phyloP scores from a whole-genome alignment of 2,329 filamentous ascomycete species.

The Scorias spongiosa region DNA sequence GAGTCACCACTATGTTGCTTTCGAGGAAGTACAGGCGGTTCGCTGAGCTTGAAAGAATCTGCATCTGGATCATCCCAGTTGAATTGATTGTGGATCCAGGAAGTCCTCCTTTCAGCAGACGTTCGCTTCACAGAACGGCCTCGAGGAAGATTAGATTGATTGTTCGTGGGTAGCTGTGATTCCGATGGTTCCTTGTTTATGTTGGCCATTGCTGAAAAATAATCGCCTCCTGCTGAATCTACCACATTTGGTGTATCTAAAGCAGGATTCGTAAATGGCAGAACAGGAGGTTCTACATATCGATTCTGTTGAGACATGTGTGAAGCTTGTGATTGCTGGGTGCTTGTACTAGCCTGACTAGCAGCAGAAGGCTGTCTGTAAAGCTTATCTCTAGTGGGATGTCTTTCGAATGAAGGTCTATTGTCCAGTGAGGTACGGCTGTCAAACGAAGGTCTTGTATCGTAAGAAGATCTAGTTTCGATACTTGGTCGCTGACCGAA shows the following conservation, averaged over 20 bases:
- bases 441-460: slow-evolving; percentile 18
- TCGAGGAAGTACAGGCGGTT: background rate
- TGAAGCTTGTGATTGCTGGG: slow-evolving; percentile 9
- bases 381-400: slow-evolving; percentile 5
- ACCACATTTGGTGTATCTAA: background rate
- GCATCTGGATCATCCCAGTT: slow-evolving; percentile 39
- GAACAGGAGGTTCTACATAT: slow-evolving; percentile 13
- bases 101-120: slow-evolving; percentile 43
- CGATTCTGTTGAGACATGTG: slow-evolving; percentile 24
- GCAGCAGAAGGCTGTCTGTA: slow-evolving; percentile 10
- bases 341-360: slow-evolving; percentile 10
- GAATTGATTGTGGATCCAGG: slow-evolving; percentile 33
- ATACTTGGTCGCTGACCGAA: slow-evolving; percentile 28
- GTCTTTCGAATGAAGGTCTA: slow-evolving; percentile 4
- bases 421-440: slow-evolving; percentile 9
- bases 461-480: slow-evolving; percentile 25
- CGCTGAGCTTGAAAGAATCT: slow-evolving; percentile 1
- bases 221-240: slow-evolving; percentile 5
- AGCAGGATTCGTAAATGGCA: slow-evolving; percentile 5
- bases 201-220: slow-evolving; percentile 35
- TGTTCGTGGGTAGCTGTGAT: background rate
- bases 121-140: slow-evolving; percentile 63
- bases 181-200: slow-evolving; percentile 45
- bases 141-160: slow-evolving; percentile 46
- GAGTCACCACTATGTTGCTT: background rate